Conservation (phyloP, 1,139 yeast genomes). For the Eremothecium coryli region DNA sequence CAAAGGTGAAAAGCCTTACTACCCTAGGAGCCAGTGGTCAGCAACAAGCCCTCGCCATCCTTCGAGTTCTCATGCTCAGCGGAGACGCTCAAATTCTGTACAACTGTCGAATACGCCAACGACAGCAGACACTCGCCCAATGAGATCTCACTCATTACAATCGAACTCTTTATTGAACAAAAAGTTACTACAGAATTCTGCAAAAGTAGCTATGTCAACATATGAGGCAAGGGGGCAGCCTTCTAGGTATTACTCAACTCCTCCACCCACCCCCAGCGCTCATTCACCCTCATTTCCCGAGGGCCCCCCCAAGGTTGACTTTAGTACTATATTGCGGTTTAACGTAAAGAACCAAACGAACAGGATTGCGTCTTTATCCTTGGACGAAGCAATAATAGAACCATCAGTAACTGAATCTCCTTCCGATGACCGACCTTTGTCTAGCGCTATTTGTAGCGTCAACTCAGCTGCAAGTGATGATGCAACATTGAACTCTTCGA, state of each 20-base stretch:
- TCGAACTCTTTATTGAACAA: conserved; percentile 23
- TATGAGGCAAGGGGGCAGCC: background rate
- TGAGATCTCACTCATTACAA: conserved; percentile 27
- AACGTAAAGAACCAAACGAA: no score
- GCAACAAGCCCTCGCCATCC: no score
- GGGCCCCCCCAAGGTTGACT: no score
- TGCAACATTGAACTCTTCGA: no score
- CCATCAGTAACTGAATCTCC: background rate
- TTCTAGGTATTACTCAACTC: no score
- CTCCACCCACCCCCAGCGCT: no score
- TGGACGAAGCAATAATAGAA: background rate
- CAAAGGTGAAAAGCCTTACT: background rate
- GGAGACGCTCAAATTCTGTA: conserved; percentile 28
- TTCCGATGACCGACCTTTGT: background rate
- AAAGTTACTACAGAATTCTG: conserved; percentile 22
- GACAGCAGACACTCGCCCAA: background rate
- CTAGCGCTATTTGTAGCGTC: background rate
- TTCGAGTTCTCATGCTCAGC: no score
- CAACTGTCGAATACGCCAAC: conserved; percentile 15
- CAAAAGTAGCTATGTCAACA: conserved; percentile 8
- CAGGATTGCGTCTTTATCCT: background rate
- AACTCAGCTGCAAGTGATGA: no score
- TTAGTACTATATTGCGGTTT: no score
- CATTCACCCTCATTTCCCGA: no score
- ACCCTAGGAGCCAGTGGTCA: no score